Evolutionary conservation across 2,329 filamentous ascomycete species (phyloP), one percentile per base, ranked within the genome.

Genomic region (Trichophyton schoenleinii): DNA sequence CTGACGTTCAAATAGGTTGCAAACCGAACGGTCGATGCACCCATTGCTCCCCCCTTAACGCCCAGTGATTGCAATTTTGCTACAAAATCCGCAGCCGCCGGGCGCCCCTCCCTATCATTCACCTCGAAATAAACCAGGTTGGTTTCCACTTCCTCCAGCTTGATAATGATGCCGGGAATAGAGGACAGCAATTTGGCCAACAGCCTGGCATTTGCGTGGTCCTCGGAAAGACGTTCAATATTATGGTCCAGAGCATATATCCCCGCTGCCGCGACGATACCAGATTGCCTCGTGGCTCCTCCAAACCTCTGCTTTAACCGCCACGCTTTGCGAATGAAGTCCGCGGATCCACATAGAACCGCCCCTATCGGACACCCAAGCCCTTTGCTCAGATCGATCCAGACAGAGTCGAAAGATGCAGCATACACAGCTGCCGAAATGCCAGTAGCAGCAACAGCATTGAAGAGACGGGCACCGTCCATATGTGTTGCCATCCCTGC

Each of bases 381-480:
- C 0, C 87, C 87, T 70, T 91, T 91, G 63, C 82, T 85, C 67
- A 91, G 87, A 70, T 87, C 90, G 41, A 91, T 74, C 63, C 79
- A 86, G 8, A 89, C 76, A 52, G 81, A 87, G 69, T 91, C 86
- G 68, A 89, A 87, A 63, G 81, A 78, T 0, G 74, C 76, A 66
- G 81, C 85, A 70, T 81, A 89, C 0, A 88, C 86, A 2, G 79
- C 74, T 20, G 91, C 72, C 0, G 77, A 78, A 0, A 83, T 85
- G 0, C 83, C 83, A 0, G 82, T 85, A 0, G 86, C 80, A 1
- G 81, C 85, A 0, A 87, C 84, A 13, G 86, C 88, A 70, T 92
- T 87, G 86, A 87, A 91, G 13, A 91, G 74, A 1, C 88, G 77
- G 1, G 88, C 88, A 3, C 88, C 88, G 67, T 92, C 88, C 63